Base-by-base conservation (phyloP, 805 yeast genomes). In the Candida khao-thaluensis region DNA sequence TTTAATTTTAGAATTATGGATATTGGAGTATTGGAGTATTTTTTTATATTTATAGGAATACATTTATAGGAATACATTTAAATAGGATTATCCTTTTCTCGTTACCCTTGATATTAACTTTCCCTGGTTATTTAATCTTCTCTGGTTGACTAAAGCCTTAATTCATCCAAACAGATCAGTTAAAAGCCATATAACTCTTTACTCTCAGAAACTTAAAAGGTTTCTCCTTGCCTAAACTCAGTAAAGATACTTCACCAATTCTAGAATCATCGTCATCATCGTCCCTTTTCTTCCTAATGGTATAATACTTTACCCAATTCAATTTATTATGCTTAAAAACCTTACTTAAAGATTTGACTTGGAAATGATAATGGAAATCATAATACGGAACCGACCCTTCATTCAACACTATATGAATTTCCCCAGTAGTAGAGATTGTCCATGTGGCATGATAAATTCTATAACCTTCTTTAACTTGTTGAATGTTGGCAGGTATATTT, bases 131-230 rank as follows among this genome's bases (percentile, higher is more conserved):
- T n/a, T n/a, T n/a, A n/a, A n/a, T n/a, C n/a, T n/a, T n/a, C n/a
- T n/a, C n/a, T n/a, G n/a, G n/a, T n/a, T n/a, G n/a, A n/a, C n/a
- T n/a, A n/a, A n/a, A n/a, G n/a, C n/a, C n/a, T n/a, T n/a, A n/a
- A n/a, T n/a, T n/a, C n/a, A n/a, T n/a, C n/a, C n/a, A n/a, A n/a
- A n/a, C n/a, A n/a, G 24, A 27, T 27, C 17, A 27, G 31, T 35
- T 38, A 22, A 40, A 29, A 5, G 27, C 14, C 10, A 27, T 17
- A 31, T 41, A 71, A 29, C 70, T 61, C 44, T 63, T 68, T 1
- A 83, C 91, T 34, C 85, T 65, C 44, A 85, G 81, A 54, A 88
- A 90, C 50, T 74, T 77, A 60, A 86, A 90, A 9, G 89, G 80
- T 50, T 82, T 83, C 55, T 90, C 97, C 48, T 85, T 85, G 25